Evolutionary conservation across 768 basidiomycete species (phyloP).

Genomic region (Podaxis sp.): DNA sequence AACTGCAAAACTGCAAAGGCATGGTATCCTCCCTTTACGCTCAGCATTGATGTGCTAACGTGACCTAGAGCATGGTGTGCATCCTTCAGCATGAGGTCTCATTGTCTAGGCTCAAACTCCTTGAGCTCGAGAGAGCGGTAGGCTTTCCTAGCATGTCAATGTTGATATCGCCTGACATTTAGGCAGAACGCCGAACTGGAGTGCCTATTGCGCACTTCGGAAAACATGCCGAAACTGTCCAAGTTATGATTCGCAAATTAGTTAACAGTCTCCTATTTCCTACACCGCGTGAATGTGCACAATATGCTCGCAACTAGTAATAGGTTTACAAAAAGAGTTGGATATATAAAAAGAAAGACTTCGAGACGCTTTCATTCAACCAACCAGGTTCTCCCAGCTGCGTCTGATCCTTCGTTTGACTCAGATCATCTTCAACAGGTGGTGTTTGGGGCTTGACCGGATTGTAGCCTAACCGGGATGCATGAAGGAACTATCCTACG

Average conservation of each 20-base stretch:
- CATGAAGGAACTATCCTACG: too few relatives aligned
- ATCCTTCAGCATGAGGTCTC: slow-evolving; percentile 68
- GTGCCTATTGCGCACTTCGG: not conserved
- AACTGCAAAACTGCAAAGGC: slow-evolving; percentile 80
- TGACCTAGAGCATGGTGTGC: slow-evolving; percentile 65
- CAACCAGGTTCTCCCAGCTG: too few relatives aligned
- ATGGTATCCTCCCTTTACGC: slow-evolving; percentile 9
- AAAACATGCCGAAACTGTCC: not conserved
- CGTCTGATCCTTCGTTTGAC: too few relatives aligned
- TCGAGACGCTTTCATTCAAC: too few relatives aligned
- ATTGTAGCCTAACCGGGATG: too few relatives aligned
- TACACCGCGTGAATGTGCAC: not conserved
- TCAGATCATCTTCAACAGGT: too few relatives aligned
- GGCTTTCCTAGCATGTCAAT: slow-evolving; percentile 23
- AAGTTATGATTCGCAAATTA: not conserved
- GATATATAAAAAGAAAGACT: too few relatives aligned
- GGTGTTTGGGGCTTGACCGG: too few relatives aligned
- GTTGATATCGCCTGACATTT: not conserved
- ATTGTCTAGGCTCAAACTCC: slow-evolving; percentile 56
- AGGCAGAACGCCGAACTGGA: slow-evolving; percentile 11
- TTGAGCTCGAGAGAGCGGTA: slow-evolving; percentile 71
- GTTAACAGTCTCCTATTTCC: not conserved
- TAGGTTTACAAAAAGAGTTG: too few relatives aligned
- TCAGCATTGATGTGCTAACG: not conserved
- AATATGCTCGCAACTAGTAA: too few relatives aligned